These are phyloP conservation scores for Cotoneaster glaucophyllus DNA, from an alignment of 306 rosid species.

Conservation along the genomic window DNA sequence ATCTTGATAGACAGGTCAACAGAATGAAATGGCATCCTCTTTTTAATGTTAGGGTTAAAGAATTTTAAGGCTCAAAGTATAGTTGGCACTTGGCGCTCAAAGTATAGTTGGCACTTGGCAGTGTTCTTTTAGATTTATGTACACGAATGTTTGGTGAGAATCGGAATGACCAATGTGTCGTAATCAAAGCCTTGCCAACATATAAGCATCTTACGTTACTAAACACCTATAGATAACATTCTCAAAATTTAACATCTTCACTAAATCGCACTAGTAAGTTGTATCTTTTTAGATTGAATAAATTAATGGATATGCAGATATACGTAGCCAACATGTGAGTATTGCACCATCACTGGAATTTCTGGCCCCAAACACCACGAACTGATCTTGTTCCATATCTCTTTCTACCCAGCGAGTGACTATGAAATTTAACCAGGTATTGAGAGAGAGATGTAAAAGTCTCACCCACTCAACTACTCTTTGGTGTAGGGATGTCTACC, in stretches of 20 bases:
- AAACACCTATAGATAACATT: too few relatives aligned
- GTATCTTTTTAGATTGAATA: not conserved
- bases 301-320: not conserved
- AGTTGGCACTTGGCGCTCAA: not conserved
- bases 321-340: not conserved
- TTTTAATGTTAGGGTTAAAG: too few relatives aligned
- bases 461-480: not conserved
- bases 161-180: not conserved
- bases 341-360: not conserved
- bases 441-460: not conserved
- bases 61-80: not conserved
- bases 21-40: too few relatives aligned
- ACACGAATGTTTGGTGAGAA: not conserved
- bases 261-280: not conserved
- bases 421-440: not conserved
- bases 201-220: not conserved
- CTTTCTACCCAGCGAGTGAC: not conserved
- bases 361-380: not conserved
- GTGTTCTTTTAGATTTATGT: too few relatives aligned
- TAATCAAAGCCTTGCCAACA: not conserved
- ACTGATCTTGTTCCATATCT: not conserved
- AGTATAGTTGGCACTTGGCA: not conserved
- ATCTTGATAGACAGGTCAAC: too few relatives aligned
- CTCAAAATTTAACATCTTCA: not conserved
- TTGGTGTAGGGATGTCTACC: not conserved